phyloP scores from a whole-genome alignment of 140 eudicot species.

The Stevia rebaudiana region DNA sequence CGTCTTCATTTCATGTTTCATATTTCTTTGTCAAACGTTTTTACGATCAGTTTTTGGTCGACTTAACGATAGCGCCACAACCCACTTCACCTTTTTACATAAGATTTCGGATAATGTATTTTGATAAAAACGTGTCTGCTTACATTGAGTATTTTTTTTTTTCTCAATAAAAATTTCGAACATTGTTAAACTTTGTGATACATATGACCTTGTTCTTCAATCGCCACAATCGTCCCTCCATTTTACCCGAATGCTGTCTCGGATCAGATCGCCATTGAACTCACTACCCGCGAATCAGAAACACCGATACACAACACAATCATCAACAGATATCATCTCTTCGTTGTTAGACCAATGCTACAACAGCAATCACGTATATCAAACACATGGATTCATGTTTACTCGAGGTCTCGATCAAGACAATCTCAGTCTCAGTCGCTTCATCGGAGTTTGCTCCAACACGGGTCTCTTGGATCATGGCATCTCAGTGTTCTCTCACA shows the following conservation, averaged over 20 bases:
- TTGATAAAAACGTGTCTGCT: too few species aligned
- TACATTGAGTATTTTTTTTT: too few species aligned
- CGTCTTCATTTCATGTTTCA: too few species aligned
- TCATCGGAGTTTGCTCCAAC: constrained; percentile 36
- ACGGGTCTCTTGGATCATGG: constrained; percentile 29
- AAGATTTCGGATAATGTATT: too few species aligned
- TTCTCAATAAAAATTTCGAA: neutral
- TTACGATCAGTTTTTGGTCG: too few species aligned
- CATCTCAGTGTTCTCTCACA: constrained; percentile 22
- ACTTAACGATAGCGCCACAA: too few species aligned
- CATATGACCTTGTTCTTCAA: too few species aligned
- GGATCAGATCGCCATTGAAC: neutral
- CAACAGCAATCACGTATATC: constrained; percentile 26
- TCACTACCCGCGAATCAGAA: neutral
- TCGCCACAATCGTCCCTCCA: neutral
- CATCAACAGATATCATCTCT: constrained; percentile 1
- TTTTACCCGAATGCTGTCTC: constrained; percentile 9
- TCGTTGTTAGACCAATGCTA: constrained; percentile 24
- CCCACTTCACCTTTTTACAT: too few species aligned
- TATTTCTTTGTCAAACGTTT: too few species aligned
- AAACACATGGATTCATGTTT: constrained; percentile 38
- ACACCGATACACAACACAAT: neutral
- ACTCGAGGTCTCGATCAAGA: constrained; percentile 35
- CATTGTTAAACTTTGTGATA: too few species aligned
- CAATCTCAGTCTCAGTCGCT: constrained; percentile 25